Evolutionary conservation across 2,329 filamentous ascomycete species (phyloP), one percentile per base, ranked within the genome.

Genomic region (Macrophomina phaseolina): DNA sequence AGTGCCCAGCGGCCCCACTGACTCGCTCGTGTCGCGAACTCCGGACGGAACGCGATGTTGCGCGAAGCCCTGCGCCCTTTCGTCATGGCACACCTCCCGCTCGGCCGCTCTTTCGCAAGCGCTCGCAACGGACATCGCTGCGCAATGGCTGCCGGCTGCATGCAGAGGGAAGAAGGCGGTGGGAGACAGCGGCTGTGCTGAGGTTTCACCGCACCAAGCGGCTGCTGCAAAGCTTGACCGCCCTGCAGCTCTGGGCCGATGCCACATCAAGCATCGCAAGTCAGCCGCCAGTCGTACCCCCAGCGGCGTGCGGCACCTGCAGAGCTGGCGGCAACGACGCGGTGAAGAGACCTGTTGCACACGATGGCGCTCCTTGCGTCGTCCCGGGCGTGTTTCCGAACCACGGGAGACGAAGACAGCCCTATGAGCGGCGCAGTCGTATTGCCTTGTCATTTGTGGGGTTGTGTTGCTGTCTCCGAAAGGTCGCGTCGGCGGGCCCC

Each of bases 161-260:
- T 28, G 46, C 46, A 46, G 14, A 18, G n/a, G n/a, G 18, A 23
- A 9, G 46, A 16, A 6, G 46, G 46, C 46, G 46, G 46, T 49
- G 46, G 46, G 46, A 49, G 6, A 49, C 46, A 49, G 18, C 46
- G 6, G 46, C 46, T 49, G 42, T 5, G 16, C 42, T 45, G n/a
- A 49, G 12, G 46, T 49, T 49, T 49, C 46, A 49, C 46, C n/a
- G 46, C 46, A 28, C n/a, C 46, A 49, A 49, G 46, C 23, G n/a
- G 46, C 46, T 49, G 46, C 46, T 23, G 46, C 46, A n/a, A 45
- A 49, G 46, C 46, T 49, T 49, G 46, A 49, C 46, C 46, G 46
- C 46, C 46, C 42, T 49, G 46, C 46, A 49, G 46, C 46, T n/a
- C 46, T 23, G 46, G 46, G 46, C 46, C 46, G 46, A 49, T 49